Evolutionary conservation across 257 asterid species (phyloP).

Genomic region (Scutellaria barbata): DNA sequence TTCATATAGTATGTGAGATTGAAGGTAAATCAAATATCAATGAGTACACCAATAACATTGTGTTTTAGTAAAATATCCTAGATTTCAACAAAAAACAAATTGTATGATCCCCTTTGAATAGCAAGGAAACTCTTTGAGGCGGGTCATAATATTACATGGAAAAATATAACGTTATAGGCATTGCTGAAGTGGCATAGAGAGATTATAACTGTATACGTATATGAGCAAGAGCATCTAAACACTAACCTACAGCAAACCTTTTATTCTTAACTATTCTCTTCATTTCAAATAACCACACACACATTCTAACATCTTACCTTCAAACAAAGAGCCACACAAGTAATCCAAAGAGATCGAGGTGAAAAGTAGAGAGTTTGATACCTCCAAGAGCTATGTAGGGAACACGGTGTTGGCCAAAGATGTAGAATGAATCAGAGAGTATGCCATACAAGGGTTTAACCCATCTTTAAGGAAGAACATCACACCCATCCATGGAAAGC

Average conservation of each 20-base stretch:
- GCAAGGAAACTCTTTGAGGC: not conserved
- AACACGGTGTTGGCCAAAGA: conserved; percentile 88
- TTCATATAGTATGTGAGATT: too few relatives aligned
- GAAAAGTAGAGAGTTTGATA: conserved; percentile 21
- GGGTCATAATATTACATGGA: too few relatives aligned
- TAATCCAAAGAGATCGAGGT: not conserved
- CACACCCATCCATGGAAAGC: conserved; percentile 98
- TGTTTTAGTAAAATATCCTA: not conserved
- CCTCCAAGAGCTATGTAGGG: conserved; percentile 96
- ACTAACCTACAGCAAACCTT: not conserved
- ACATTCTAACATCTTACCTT: conserved; percentile 1
- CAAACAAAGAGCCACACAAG: not conserved
- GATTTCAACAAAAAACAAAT: conserved; percentile 11
- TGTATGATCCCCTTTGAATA: not conserved
- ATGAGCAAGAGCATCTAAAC: too few relatives aligned
- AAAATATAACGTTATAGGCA: not conserved
- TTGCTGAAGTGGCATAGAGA: too few relatives aligned
- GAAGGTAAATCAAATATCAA: conserved; percentile 7
- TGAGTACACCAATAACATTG: not conserved
- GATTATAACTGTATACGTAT: too few relatives aligned
- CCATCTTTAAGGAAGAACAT: conserved; percentile 91
- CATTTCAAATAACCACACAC: conserved; percentile 5
- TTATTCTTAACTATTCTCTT: conserved; percentile 4
- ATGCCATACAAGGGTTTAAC: conserved; percentile 85
- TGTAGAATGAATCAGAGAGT: conserved; percentile 81